Base-by-base conservation (phyloP, 1,139 yeast genomes). In the Yamadazyma taylorii region DNA sequence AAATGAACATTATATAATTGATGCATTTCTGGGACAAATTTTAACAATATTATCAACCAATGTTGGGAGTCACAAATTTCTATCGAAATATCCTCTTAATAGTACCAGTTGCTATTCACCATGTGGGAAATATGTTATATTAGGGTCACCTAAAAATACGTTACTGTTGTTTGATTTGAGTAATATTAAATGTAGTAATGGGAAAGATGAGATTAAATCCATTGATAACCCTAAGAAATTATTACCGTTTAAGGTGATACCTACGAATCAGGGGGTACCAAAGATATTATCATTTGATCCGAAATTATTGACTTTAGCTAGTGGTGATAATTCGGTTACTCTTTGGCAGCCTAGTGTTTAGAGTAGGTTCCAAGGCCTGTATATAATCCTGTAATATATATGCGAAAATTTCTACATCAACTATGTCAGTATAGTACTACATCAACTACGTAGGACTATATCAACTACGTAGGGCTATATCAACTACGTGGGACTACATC, bases 221-320 rank as follows among this genome's bases (percentile, higher is more conserved):
- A 44, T 36, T 6, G 60, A 56, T 19, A 59, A 60, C 33, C 60
- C 60, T 0, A 43, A n/a, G 37, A 41, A 43, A 3, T 40, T 62
- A 27, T 33, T 40, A 1, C 70, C 73, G 1, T 47, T 50, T 17
- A 47, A 56, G 27, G 58, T 57, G 11, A 34, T 64, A 11, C 45
- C 43, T 2, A 47, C 64, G 3, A 53, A 59, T 31, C 66, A 58
- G 29, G 68, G 59, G 11, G 49, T 72, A 14, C 86, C 95, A 7
- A 73, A 83, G 53, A 71, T 86, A 34, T 59, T 86, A 13, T 73
- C 79, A 15, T 87, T 87, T 59, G 86, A 88, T 55, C 97, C 97
- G 1, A 80, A 80, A 53, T 68, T 80, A 38, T 75, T 85, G 56
- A 77, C 83, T 51, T 66, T 90, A 52, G 94, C 94, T 2, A 78